A percentile compares a stretch with the other conserved stretches of the same genome.
Conservation (phyloP, 2,329 filamentous ascomycete species). For the Arthrinium phaeospermum region DNA sequence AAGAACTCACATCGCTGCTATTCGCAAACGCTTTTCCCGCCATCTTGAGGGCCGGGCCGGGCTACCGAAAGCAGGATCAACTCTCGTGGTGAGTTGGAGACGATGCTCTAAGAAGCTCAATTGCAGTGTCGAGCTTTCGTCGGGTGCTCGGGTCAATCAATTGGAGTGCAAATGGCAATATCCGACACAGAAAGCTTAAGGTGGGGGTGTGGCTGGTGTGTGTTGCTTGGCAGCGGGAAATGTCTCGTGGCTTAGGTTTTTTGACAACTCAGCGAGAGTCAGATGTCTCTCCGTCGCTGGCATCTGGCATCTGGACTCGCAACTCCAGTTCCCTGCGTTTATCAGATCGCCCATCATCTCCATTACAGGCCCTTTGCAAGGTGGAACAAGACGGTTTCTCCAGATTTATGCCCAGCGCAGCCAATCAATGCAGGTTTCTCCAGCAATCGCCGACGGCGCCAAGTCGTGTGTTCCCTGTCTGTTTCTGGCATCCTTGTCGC, state of each 20-base stretch:
- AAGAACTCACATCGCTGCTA: neutral
- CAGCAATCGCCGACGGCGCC: constrained; percentile 16
- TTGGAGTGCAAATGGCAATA: neutral
- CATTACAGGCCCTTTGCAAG: neutral
- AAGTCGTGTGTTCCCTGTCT: constrained; percentile 4
- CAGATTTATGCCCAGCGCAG: neutral
- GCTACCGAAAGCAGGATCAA: neutral
- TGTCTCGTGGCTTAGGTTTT: neutral
- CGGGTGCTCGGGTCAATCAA: neutral
- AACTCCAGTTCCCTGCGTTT: constrained; percentile 17
- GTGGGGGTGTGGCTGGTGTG: constrained; percentile 1
- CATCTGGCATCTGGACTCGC: neutral
- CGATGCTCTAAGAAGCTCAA: neutral
- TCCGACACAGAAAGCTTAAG: neutral
- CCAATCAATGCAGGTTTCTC: neutral
- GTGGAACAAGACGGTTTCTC: constrained; percentile 1
- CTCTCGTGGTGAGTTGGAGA: constrained; percentile 1
- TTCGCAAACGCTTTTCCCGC: constrained; percentile 8
- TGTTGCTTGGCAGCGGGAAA: neutral
- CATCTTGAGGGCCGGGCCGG: constrained; percentile 3
- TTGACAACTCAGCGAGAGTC: neutral
- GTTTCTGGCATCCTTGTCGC: neutral
- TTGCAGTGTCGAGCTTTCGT: neutral
- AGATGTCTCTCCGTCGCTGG: neutral
- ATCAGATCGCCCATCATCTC: constrained; percentile 11